Evolutionary conservation across 257 asterid species (phyloP).

Genomic region (Lantana camara): DNA sequence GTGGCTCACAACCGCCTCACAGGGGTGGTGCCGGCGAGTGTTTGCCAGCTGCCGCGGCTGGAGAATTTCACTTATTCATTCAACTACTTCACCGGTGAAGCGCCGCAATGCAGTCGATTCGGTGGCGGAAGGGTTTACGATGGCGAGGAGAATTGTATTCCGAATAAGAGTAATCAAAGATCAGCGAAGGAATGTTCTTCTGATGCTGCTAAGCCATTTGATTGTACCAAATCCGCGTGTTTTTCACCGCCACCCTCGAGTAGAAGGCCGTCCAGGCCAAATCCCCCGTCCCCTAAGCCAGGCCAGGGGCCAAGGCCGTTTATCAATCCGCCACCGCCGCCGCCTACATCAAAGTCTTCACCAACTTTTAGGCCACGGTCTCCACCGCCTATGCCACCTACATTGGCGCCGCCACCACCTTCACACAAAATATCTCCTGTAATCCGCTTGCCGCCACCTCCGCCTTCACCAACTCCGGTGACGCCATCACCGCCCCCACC

Average conservation of each 20-base stretch:
- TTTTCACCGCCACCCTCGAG: slow-evolving; percentile 14
- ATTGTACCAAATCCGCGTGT: slow-evolving; percentile 70
- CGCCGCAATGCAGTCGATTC: slow-evolving; percentile 46
- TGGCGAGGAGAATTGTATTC: slow-evolving; percentile 67
- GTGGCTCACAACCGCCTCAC: slow-evolving; percentile 56
- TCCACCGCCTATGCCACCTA: slow-evolving; percentile 46
- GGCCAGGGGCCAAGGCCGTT: slow-evolving; percentile 17
- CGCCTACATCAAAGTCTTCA: slow-evolving; percentile 46
- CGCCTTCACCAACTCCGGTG: slow-evolving; percentile 25
- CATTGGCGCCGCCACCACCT: slow-evolving; percentile 46
- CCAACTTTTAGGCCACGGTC: slow-evolving; percentile 39
- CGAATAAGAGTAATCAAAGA: slow-evolving; percentile 67
- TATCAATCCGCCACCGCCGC: slow-evolving; percentile 43
- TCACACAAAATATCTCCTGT: slow-evolving; percentile 25
- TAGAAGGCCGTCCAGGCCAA: slow-evolving; percentile 14
- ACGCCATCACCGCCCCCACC: slow-evolving; percentile 36
- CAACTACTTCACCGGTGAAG: slow-evolving; percentile 50
- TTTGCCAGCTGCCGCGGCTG: slow-evolving; percentile 58
- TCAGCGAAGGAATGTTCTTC: slow-evolving; percentile 66
- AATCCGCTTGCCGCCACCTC: slow-evolving; percentile 26
- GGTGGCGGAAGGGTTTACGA: slow-evolving; percentile 42
- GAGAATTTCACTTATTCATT: slow-evolving; percentile 50
- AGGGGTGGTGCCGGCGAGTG: slow-evolving; percentile 42
- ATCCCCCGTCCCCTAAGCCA: slow-evolving; percentile 36
- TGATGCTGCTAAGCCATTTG: slow-evolving; percentile 68